Conservation (phyloP, 331 rosid genomes). For the Quercus phellos region DNA sequence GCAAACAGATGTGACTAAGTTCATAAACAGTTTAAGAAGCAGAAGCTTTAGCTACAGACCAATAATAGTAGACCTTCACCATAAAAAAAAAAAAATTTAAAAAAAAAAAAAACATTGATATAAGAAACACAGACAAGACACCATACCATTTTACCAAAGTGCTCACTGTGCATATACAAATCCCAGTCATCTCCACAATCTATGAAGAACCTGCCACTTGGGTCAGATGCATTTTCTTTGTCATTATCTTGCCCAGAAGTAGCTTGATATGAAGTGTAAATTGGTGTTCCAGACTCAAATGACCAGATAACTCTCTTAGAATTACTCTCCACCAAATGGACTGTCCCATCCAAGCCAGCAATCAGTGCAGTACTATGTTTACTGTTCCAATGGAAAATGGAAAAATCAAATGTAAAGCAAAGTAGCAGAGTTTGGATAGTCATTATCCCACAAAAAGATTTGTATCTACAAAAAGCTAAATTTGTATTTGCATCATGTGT, state of each 20-base stretch:
- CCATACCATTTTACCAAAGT: constrained; percentile 55
- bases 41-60: not conserved
- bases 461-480: no score
- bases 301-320: constrained; percentile 58
- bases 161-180: constrained; percentile 43
- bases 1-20: not conserved
- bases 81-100: no score
- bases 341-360: constrained; percentile 52
- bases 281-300: constrained; percentile 51
- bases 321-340: constrained; percentile 44
- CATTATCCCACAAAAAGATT: not conserved
- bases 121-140: constrained; percentile 9
- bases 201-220: constrained; percentile 26
- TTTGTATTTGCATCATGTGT: no score
- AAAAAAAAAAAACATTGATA: not conserved
- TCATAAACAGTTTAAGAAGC: not conserved
- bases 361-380: constrained; percentile 38
- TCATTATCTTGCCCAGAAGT: constrained; percentile 17
- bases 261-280: constrained; percentile 59
- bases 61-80: no score
- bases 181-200: constrained; percentile 82
- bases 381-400: constrained; percentile 25
- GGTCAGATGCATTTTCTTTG: constrained; percentile 36
- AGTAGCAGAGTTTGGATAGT: not conserved
- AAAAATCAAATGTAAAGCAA: not conserved